Conservation (phyloP, 2,329 filamentous ascomycete species). For the Xylariaceae sp. region DNA sequence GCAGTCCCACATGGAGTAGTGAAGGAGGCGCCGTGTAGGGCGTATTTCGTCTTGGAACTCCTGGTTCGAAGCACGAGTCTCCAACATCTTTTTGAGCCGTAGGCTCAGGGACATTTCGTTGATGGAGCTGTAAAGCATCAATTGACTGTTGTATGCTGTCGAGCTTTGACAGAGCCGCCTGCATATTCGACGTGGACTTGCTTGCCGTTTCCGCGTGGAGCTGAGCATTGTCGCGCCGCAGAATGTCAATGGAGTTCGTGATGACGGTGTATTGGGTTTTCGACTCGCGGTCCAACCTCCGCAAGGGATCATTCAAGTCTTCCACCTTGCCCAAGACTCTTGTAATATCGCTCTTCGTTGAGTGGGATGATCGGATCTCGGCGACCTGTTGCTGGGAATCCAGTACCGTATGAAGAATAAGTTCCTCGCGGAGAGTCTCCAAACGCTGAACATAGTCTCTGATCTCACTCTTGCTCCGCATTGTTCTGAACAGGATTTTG, state of each 20-base stretch:
- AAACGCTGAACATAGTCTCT: conserved; percentile 8
- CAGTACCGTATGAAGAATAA: conserved; percentile 6
- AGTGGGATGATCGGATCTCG: conserved; percentile 3
- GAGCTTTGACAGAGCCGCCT: background rate
- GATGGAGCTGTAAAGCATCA: background rate
- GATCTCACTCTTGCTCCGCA: conserved; percentile 14
- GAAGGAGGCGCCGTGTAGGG: background rate
- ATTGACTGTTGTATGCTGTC: background rate
- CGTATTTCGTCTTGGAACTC: background rate
- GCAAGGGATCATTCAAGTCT: background rate
- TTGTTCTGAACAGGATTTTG: conserved; percentile 4
- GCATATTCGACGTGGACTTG: background rate
- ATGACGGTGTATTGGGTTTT: background rate
- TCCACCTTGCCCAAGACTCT: background rate
- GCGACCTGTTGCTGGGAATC: conserved; percentile 5
- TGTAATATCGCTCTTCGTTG: conserved; percentile 5
- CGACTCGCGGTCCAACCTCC: conserved; percentile 3
- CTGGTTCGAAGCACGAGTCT: background rate
- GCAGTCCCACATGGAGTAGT: background rate
- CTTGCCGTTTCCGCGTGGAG: background rate
- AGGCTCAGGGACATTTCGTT: background rate
- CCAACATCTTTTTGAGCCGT: background rate
- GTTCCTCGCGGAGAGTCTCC: conserved; percentile 8
- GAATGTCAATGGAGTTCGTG: background rate
- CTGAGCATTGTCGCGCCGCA: background rate